Percentiles rank a stretch among this genome's conserved stretches.
These are phyloP conservation scores for Diplocarpon mali DNA, from an alignment of 2,329 filamentous ascomycete genomes.

Conservation along the genomic window DNA sequence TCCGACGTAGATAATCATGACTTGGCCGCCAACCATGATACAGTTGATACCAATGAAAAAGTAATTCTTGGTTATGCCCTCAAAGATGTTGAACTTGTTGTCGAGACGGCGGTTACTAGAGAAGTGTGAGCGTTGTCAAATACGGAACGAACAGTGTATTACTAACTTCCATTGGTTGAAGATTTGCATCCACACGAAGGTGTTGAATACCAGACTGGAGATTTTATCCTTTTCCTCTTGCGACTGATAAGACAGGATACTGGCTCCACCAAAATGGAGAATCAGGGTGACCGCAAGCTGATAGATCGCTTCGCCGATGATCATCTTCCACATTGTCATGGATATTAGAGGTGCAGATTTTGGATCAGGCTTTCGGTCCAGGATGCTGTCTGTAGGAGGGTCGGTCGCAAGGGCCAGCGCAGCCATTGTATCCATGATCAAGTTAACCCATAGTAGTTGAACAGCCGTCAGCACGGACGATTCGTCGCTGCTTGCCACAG, in stretches of 20 bases:
- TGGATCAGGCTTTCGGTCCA: conserved; percentile 63
- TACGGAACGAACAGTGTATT: not conserved
- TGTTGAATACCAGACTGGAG: conserved; percentile 86
- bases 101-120: conserved; percentile 76
- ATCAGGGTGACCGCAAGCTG: conserved; percentile 72
- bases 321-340: conserved; percentile 98
- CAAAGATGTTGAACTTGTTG: conserved; percentile 92
- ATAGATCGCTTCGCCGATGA: conserved; percentile 82
- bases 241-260: conserved; percentile 47
- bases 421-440: conserved; percentile 79
- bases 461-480: conserved; percentile 65
- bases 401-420: conserved; percentile 67
- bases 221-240: conserved; percentile 41
- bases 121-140: not conserved
- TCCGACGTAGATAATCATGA: conserved; percentile 83
- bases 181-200: conserved; percentile 99
- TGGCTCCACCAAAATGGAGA: conserved; percentile 63
- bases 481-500: conserved; percentile 52
- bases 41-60: conserved; percentile 82
- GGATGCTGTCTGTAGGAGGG: conserved; percentile 55
- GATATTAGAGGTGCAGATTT: conserved; percentile 72
- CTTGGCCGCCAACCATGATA: conserved; percentile 80
- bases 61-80: conserved; percentile 72
- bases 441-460: conserved; percentile 72
- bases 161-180: conserved; percentile 94